Conservation (phyloP, 176 grass and related monocot genomes). For the Oryza officinalis region DNA sequence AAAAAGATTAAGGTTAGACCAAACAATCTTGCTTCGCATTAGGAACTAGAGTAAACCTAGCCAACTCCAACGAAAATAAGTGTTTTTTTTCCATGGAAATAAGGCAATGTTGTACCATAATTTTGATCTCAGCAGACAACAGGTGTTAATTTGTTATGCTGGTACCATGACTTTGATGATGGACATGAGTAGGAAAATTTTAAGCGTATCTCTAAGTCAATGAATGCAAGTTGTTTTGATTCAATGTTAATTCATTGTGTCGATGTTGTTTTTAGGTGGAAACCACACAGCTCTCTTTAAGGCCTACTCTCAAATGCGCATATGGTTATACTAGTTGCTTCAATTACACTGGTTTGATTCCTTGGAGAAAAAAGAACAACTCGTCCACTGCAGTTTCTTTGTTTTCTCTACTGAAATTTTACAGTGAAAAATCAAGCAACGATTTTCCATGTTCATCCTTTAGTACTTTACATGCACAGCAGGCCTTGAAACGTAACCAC, state of each 20-base stretch:
- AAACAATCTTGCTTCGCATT: not conserved
- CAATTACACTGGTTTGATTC: not conserved
- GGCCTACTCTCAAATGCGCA: not conserved
- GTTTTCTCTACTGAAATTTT: not conserved
- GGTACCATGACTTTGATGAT: conserved; percentile 1
- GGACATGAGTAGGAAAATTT: not conserved
- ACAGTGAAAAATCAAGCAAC: not conserved
- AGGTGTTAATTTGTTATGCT: not conserved
- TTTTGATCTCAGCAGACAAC: not conserved
- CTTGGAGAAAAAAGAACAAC: not conserved
- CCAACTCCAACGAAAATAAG: not conserved
- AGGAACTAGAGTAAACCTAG: not conserved
- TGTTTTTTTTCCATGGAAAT: not conserved
- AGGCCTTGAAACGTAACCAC: not conserved
- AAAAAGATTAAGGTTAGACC: not conserved
- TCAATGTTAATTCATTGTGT: not conserved
- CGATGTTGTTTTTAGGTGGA: not conserved
- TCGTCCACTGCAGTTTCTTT: not conserved
- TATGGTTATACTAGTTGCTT: conserved; percentile 2
- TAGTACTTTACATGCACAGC: not conserved
- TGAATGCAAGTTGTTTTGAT: conserved; percentile 1
- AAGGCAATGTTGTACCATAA: not conserved
- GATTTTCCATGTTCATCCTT: not conserved
- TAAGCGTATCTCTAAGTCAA: not conserved
- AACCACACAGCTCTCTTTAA: not conserved